Conservation (phyloP, 805 yeast species). For the Ogataea populi-albae region DNA sequence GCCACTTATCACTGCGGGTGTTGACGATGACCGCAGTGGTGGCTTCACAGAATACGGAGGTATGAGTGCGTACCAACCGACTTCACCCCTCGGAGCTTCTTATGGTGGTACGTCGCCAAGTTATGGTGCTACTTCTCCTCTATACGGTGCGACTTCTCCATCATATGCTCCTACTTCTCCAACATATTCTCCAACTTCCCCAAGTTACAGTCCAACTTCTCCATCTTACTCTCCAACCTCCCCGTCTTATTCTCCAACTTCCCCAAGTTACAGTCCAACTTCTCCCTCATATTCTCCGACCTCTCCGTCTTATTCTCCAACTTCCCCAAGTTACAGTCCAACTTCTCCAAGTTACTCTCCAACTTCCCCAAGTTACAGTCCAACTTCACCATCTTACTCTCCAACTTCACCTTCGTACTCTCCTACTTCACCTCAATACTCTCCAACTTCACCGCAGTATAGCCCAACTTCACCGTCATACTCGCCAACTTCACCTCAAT, state of each 20-base stretch:
- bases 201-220: constrained; percentile 65
- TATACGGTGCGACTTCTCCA: constrained; percentile 60
- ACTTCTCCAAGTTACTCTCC: constrained; percentile 51
- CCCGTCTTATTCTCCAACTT: constrained; percentile 67
- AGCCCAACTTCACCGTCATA: constrained; percentile 59
- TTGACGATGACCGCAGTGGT: constrained; percentile 69
- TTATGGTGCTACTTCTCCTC: constrained; percentile 51
- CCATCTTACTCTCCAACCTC: constrained; percentile 70
- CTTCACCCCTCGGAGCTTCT: constrained; percentile 57
- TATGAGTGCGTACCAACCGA: constrained; percentile 41
- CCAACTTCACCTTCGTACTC: constrained; percentile 61
- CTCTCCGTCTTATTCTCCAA: constrained; percentile 58
- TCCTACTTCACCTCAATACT: constrained; percentile 76
- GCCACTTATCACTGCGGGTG: constrained; percentile 86
- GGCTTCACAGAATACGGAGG: constrained; percentile 91
- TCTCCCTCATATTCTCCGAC: constrained; percentile 76
- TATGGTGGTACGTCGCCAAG: constrained; percentile 49
- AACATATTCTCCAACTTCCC: constrained; percentile 60
- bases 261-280: constrained; percentile 79
- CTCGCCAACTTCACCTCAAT: constrained; percentile 65
- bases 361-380: constrained; percentile 67
- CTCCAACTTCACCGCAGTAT: constrained; percentile 70
- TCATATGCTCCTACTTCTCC: constrained; percentile 76
- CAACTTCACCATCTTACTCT: constrained; percentile 71
- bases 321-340: constrained; percentile 52